These are phyloP conservation scores for Pseudofabraea citricarpa DNA, from an alignment of 2,329 filamentous ascomycete species.

Conservation along the genomic window DNA sequence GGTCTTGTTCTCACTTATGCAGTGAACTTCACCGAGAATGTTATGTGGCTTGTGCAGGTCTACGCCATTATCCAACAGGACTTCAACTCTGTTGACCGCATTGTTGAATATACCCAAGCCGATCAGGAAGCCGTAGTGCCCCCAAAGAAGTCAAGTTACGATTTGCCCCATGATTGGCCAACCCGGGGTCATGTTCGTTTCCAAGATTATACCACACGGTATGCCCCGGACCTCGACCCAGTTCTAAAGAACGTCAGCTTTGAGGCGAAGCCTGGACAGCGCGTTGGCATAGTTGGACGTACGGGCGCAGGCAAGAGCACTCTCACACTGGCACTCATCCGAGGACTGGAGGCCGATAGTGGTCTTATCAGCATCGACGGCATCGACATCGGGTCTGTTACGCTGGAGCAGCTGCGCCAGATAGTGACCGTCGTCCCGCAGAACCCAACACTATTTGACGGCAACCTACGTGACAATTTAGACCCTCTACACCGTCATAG, in stretches of 20 bases:
- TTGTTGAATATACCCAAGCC: too few relatives aligned
- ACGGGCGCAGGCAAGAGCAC: conserved; percentile 79
- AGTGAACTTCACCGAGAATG: neutral
- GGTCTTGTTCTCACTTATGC: neutral
- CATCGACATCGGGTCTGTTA: conserved; percentile 63
- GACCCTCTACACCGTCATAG: neutral
- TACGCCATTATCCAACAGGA: neutral
- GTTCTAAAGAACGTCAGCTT: conserved; percentile 66
- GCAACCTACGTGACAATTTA: conserved; percentile 70
- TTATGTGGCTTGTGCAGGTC: neutral
- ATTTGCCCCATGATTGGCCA: neutral
- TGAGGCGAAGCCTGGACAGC: conserved; percentile 66
- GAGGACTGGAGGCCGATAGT: conserved; percentile 57
- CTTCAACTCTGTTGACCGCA: too few relatives aligned
- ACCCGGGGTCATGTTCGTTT: neutral
- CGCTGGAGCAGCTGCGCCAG: conserved; percentile 66
- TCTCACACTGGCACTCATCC: conserved; percentile 69
- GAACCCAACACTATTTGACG: conserved; percentile 73
- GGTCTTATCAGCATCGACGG: conserved; percentile 59
- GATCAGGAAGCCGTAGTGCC: too few relatives aligned
- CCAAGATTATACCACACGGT: neutral
- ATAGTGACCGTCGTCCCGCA: conserved; percentile 76
- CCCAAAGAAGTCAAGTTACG: too few relatives aligned
- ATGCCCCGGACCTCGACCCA: conserved; percentile 38
- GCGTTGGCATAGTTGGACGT: conserved; percentile 72